phyloP scores from a whole-genome alignment of 306 rosid species.

The Cajanus cajan region DNA sequence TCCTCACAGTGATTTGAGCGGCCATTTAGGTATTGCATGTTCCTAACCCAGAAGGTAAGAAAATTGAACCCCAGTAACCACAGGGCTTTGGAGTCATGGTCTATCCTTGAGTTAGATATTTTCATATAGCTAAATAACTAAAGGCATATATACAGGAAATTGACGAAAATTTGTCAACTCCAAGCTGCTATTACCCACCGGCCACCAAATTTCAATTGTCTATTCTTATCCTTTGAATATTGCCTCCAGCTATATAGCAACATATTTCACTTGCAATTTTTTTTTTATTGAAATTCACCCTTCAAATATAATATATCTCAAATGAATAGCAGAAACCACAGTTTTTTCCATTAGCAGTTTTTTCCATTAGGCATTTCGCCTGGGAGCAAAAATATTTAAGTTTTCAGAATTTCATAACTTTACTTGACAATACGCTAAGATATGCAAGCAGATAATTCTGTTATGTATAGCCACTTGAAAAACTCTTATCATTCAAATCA shows the following conservation, averaged over 20 bases:
- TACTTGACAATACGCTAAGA: neutral
- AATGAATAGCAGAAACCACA: neutral
- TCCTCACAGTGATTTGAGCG: neutral
- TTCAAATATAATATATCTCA: neutral
- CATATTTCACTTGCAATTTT: neutral
- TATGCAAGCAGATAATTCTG: constrained; percentile 5
- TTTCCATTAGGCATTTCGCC: neutral
- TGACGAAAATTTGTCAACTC: neutral
- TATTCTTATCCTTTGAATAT: neutral
- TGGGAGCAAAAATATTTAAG: neutral
- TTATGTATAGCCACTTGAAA: neutral
- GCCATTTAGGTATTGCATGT: neutral
- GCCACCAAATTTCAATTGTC: neutral
- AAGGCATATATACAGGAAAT: neutral
- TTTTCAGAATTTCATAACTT: neutral
- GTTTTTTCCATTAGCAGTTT: too few relatives aligned
- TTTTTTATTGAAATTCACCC: neutral
- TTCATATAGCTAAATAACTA: constrained; percentile 10
- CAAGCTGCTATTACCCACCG: neutral
- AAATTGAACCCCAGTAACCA: neutral
- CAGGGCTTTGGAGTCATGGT: neutral
- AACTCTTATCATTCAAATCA: constrained; percentile 18
- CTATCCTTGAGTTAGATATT: neutral
- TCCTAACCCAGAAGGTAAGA: neutral
- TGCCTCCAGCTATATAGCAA: neutral